These are phyloP conservation scores for Cryoendolithus antarcticus DNA, from an alignment of 2,329 filamentous ascomycete species.

Conservation along the genomic window DNA sequence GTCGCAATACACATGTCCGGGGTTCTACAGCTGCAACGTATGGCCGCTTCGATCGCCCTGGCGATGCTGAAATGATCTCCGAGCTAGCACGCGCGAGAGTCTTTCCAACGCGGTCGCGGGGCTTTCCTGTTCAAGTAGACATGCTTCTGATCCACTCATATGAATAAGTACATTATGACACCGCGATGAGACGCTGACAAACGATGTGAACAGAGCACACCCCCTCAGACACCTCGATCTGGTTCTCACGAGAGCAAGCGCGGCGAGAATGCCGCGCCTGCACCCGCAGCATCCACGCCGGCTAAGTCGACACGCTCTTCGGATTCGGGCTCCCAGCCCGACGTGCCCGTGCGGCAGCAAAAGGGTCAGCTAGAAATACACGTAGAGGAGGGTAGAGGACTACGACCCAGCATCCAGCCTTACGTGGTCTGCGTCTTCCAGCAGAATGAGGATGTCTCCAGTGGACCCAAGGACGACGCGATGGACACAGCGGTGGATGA, in stretches of 20 bases:
- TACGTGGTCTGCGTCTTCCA: conserved; percentile 97
- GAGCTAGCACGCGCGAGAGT: too few species aligned
- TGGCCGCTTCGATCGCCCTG: too few species aligned
- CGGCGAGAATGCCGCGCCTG: conserved; percentile 26
- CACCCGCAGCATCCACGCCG: conserved; percentile 17
- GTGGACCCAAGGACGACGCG: conserved; percentile 57
- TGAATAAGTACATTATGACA: conserved; percentile 3
- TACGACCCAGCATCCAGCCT: conserved; percentile 73
- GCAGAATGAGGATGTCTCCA: conserved; percentile 89
- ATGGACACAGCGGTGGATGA: conserved; percentile 25
- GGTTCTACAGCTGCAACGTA: too few species aligned
- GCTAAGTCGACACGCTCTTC: too few species aligned
- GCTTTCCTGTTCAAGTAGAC: not conserved
- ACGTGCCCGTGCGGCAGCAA: conserved; percentile 53
- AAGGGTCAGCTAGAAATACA: conserved; percentile 85
- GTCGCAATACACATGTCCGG: too few species aligned
- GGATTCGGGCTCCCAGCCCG: conserved; percentile 18
- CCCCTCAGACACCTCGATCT: conserved; percentile 78
- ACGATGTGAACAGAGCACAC: conserved; percentile 66
- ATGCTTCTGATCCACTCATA: not conserved
- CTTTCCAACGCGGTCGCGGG: too few species aligned
- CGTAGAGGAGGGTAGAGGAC: conserved; percentile 71
- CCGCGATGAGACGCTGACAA: conserved; percentile 73
- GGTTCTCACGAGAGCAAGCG: conserved; percentile 53
- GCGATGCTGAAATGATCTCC: too few species aligned